These are phyloP conservation scores for Orbilia brochopaga DNA, from an alignment of 2,329 filamentous ascomycete species.

Conservation along the genomic window DNA sequence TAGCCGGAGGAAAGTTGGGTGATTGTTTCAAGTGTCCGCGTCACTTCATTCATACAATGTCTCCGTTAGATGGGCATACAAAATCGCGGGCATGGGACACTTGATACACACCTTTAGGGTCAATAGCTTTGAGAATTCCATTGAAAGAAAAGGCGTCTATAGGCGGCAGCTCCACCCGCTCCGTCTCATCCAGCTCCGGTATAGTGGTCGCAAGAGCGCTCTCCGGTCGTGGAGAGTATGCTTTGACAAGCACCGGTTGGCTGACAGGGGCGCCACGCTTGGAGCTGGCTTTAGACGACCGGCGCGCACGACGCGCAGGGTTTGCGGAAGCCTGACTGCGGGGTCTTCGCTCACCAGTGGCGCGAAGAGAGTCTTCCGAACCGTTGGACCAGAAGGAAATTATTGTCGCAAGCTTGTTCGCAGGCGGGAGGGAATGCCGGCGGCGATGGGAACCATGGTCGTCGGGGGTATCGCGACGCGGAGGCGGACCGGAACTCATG, in stretches of 20 bases:
- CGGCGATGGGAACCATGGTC: conserved; percentile 23
- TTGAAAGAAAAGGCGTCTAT: conserved; percentile 55
- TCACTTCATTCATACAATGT: conserved; percentile 51
- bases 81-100: background rate
- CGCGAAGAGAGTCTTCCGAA: conserved; percentile 35
- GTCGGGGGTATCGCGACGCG: conserved; percentile 2
- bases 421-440: conserved; percentile 39
- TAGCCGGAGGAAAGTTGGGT: conserved; percentile 52
- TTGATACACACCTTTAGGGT: conserved; percentile 52
- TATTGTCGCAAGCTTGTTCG: conserved; percentile 42
- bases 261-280: conserved; percentile 27
- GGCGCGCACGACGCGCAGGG: conserved; percentile 14
- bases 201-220: conserved; percentile 30
- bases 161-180: conserved; percentile 53
- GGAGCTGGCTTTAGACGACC: conserved; percentile 28
- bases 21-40: conserved; percentile 52
- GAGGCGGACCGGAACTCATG: conserved; percentile 25
- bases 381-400: conserved; percentile 44
- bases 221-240: conserved; percentile 35
- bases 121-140: conserved; percentile 54
- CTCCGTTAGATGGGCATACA: too few relatives aligned
- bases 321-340: conserved; percentile 31
- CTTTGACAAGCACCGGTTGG: conserved; percentile 39
- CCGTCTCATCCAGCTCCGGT: conserved; percentile 50
- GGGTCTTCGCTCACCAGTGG: conserved; percentile 33